These are phyloP conservation scores for Golubevia sp. DNA, from an alignment of 1,284 basidiomycete genomes.

Conservation along the genomic window DNA sequence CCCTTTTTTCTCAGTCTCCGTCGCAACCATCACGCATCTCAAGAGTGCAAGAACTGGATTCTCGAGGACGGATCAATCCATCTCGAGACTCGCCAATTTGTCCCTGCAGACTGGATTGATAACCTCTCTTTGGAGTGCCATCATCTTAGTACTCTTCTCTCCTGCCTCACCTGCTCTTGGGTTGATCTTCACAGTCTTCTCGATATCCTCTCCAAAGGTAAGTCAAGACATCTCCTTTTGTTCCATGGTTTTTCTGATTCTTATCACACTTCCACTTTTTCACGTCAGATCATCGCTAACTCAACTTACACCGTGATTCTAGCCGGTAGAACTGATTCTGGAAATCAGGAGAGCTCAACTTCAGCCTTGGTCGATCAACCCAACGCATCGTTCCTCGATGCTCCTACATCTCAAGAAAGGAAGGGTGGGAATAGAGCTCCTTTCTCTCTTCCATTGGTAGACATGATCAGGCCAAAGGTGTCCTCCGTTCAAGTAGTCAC, in stretches of 20 bases:
- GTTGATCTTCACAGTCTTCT: neutral
- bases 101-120: neutral
- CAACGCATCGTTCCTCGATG: neutral
- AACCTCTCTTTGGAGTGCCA: neutral
- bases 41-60: neutral
- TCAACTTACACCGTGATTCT: neutral
- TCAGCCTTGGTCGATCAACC: neutral
- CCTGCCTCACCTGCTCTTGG: neutral
- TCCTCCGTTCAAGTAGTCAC: neutral
- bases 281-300: neutral
- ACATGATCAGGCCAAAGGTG: neutral
- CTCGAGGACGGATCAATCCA: neutral
- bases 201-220: neutral
- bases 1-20: no score
- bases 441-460: neutral
- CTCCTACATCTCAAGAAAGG: neutral
- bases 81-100: neutral
- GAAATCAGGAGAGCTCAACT: neutral
- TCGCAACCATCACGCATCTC: neutral
- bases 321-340: neutral
- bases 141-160: neutral
- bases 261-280: neutral
- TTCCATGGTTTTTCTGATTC: neutral
- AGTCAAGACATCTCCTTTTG: neutral
- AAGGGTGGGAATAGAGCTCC: neutral